A percentile compares a stretch with the other conserved stretches of the same genome.
phyloP scores from a whole-genome alignment of 148 eudicot genomes.

The Simmondsia chinensis region DNA sequence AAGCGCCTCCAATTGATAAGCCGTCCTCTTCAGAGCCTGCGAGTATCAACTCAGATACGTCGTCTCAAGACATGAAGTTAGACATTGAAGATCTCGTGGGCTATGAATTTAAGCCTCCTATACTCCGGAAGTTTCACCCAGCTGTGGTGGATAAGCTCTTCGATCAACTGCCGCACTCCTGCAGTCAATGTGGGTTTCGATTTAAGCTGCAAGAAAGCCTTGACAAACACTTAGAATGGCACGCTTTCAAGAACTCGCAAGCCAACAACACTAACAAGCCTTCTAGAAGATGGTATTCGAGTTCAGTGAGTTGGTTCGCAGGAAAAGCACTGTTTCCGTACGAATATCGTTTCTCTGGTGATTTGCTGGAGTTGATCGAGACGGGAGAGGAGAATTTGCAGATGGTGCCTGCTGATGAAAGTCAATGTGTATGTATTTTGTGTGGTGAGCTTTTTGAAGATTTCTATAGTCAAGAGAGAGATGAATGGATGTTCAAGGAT shows the following conservation, averaged over 20 bases:
- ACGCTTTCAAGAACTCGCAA: slow-evolving; percentile 37
- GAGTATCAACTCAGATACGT: slow-evolving; percentile 14
- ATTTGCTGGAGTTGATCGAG: slow-evolving; percentile 16
- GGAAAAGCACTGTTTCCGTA: slow-evolving; percentile 27
- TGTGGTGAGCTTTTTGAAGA: slow-evolving; percentile 97
- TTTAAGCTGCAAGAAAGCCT: slow-evolving; percentile 53
- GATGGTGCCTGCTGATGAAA: slow-evolving; percentile 92
- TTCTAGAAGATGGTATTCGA: slow-evolving; percentile 72
- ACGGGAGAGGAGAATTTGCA: slow-evolving; percentile 21
- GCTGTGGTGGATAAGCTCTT: slow-evolving; percentile 53
- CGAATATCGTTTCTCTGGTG: slow-evolving; percentile 5
- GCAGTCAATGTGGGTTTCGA: slow-evolving; percentile 63
- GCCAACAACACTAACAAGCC: slow-evolving; percentile 11
- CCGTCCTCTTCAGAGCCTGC: slow-evolving; percentile 17
- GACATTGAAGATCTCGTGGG: slow-evolving; percentile 55
- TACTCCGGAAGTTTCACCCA: slow-evolving; percentile 57
- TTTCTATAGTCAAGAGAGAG: slow-evolving; percentile 46
- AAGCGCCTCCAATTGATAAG: slow-evolving; percentile 19
- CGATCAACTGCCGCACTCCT: slow-evolving; percentile 54
- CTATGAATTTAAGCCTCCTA: slow-evolving; percentile 62
- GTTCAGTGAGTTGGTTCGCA: slow-evolving; percentile 45
- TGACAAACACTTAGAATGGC: slow-evolving; percentile 87
- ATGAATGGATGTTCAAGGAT: slow-evolving; percentile 89
- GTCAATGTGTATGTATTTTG: slow-evolving; percentile 70
- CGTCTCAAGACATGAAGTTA: slow-evolving; percentile 13